Conservation (phyloP, 176 grass and related monocot genomes). For the Carex parvula region DNA sequence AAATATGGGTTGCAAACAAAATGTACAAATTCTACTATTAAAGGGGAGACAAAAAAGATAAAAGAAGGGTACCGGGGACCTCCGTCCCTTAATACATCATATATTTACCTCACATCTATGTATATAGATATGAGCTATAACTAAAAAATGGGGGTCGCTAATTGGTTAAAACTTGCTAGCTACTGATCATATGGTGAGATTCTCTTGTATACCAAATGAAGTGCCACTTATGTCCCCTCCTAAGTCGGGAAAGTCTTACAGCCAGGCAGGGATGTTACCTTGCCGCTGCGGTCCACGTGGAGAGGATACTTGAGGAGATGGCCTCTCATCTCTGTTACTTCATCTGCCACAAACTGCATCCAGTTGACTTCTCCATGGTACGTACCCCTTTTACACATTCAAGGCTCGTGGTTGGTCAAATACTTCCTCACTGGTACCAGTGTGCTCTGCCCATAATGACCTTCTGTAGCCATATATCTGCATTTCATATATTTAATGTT, state of each 20-base stretch:
- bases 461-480: slow-evolving; percentile 87
- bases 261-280: slow-evolving; percentile 34
- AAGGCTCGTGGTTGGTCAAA: slow-evolving; percentile 37
- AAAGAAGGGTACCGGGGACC: no score
- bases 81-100: no score
- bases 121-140: no score
- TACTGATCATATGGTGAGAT: slow-evolving; percentile 16
- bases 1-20: no score
- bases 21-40: no score
- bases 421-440: slow-evolving; percentile 42
- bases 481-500: slow-evolving; percentile 12
- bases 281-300: slow-evolving; percentile 35
- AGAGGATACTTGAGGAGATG: slow-evolving; percentile 79
- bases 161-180: no score
- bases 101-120: no score
- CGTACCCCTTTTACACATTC: slow-evolving; percentile 63
- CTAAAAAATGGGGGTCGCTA: no score
- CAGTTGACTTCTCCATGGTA: slow-evolving; percentile 54
- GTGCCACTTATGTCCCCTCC: slow-evolving; percentile 67
- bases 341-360: slow-evolving; percentile 34
- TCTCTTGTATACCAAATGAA: slow-evolving; percentile 21
- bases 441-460: slow-evolving; percentile 83
- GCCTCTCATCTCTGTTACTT: slow-evolving; percentile 49
- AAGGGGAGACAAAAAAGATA: no score
- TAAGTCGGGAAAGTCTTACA: slow-evolving; percentile 62